These are phyloP conservation scores for Geotrichum ghanense DNA, from an alignment of 805 yeast species.

Conservation along the genomic window DNA sequence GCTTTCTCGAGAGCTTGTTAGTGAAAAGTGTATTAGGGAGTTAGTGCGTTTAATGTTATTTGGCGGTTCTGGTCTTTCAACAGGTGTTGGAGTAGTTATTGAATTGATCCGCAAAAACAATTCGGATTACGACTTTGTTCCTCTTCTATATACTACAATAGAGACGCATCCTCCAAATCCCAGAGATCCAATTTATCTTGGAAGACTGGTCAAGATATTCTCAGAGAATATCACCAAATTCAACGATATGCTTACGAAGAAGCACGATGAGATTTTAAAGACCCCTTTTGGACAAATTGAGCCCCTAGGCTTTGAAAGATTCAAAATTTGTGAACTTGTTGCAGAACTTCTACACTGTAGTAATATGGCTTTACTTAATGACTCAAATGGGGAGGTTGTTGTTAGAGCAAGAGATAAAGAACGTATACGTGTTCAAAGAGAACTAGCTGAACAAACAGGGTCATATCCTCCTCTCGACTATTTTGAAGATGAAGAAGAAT, in stretches of 20 bases:
- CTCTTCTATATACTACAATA: constrained; percentile 68
- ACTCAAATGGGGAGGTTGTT: constrained; percentile 56
- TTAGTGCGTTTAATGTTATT: constrained; percentile 67
- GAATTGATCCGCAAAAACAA: constrained; percentile 92
- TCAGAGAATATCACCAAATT: constrained; percentile 64
- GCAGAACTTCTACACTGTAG: constrained; percentile 95
- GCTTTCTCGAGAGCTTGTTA: constrained; percentile 79
- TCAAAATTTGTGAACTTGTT: constrained; percentile 80
- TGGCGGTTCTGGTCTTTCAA: constrained; percentile 75
- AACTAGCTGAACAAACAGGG: constrained; percentile 17
- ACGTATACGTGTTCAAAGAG: constrained; percentile 38
- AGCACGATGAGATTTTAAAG: constrained; percentile 28
- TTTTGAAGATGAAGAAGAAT: constrained; percentile 12
- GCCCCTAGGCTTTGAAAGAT: constrained; percentile 83
- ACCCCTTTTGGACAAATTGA: constrained; percentile 59
- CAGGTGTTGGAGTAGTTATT: constrained; percentile 89
- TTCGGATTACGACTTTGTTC: constrained; percentile 86
- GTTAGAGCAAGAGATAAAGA: constrained; percentile 58
- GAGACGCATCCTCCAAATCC: constrained; percentile 89
- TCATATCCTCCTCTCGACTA: constrained; percentile 19
- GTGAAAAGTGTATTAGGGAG: constrained; percentile 52
- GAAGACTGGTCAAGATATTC: constrained; percentile 70
- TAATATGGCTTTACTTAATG: constrained; percentile 88
- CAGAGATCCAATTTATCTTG: constrained; percentile 87
- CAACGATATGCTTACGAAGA: constrained; percentile 42